Evolutionary conservation across 495 filamentous ascomycete species (phyloP).

Genomic region (Aspergillus coremiiformis): DNA sequence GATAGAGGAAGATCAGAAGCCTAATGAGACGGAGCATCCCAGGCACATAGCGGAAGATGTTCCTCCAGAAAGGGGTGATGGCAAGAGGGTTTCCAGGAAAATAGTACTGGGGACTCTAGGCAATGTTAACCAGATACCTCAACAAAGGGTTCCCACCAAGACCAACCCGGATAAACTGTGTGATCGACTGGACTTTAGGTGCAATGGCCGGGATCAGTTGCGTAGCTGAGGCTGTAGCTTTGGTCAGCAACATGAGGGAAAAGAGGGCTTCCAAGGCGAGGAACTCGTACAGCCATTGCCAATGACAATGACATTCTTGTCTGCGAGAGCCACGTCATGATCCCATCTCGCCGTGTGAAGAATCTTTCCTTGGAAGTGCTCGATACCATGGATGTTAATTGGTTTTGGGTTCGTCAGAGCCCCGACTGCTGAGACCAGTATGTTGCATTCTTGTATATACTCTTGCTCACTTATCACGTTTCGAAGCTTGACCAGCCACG

Average conservation of each 20-base stretch:
- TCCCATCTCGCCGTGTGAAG: background rate
- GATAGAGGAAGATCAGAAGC: slow-evolving; percentile 9
- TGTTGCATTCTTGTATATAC: slow-evolving; percentile 31
- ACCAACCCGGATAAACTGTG: slow-evolving; percentile 13
- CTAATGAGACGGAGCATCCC: slow-evolving; percentile 8
- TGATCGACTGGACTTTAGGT: slow-evolving; percentile 4
- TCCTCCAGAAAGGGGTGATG: slow-evolving; percentile 1
- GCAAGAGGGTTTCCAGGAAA: slow-evolving; percentile 1
- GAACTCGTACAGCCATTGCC: background rate
- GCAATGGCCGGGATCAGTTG: slow-evolving; percentile 11
- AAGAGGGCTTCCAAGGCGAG: background rate
- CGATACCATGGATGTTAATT: background rate
- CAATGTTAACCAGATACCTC: no score
- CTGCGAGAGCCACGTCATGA: background rate
- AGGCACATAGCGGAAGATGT: slow-evolving; percentile 6
- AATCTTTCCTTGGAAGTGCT: background rate
- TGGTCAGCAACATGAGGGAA: background rate
- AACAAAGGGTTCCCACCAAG: background rate
- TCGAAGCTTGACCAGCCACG: slow-evolving; percentile 16
- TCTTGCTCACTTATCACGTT: slow-evolving; percentile 8
- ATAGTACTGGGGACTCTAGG: slow-evolving; percentile 11
- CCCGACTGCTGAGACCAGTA: slow-evolving; percentile 45
- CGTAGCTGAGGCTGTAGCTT: slow-evolving; percentile 5
- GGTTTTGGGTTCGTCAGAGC: slow-evolving; percentile 24
- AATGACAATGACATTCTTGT: slow-evolving; percentile 1